Evolutionary conservation across 2,329 filamentous ascomycete genomes (phyloP).

Genomic region (Biscogniauxia sp.): DNA sequence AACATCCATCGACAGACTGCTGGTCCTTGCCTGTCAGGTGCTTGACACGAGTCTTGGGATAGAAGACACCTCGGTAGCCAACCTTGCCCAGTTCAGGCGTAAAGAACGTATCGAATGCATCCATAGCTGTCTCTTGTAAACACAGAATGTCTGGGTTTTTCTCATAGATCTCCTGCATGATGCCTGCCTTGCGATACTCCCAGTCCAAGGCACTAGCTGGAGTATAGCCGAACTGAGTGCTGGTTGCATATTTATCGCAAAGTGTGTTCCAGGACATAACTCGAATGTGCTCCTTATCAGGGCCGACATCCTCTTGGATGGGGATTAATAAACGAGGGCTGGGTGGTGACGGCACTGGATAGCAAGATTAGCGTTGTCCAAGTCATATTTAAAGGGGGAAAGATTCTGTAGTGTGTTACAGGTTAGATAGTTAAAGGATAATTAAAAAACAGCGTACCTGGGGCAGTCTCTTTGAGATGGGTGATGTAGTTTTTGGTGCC

Average conservation of each 20-base stretch:
- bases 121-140: conserved; percentile 88
- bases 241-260: conserved; percentile 88
- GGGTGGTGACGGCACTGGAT: conserved; percentile 72
- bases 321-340: conserved; percentile 73
- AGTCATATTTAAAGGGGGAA: background rate
- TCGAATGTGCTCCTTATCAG: conserved; percentile 68
- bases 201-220: conserved; percentile 78
- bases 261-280: conserved; percentile 94
- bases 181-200: conserved; percentile 81
- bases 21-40: conserved; percentile 91
- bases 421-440: background rate
- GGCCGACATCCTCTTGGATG: conserved; percentile 65
- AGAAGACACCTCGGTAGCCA: conserved; percentile 93
- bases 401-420: background rate
- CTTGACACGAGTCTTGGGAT: conserved; percentile 83
- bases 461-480: conserved; percentile 78
- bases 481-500: conserved; percentile 84
- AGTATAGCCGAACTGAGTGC: conserved; percentile 84
- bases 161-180: conserved; percentile 76
- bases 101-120: conserved; percentile 90
- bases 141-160: conserved; percentile 87
- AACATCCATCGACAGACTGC: conserved; percentile 89
- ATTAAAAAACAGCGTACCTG: conserved; percentile 59
- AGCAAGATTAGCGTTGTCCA: conserved; percentile 21
- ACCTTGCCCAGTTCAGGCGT: conserved; percentile 79